Conservation (phyloP, 73 alveolate species). For the Paramecium caudatum region DNA sequence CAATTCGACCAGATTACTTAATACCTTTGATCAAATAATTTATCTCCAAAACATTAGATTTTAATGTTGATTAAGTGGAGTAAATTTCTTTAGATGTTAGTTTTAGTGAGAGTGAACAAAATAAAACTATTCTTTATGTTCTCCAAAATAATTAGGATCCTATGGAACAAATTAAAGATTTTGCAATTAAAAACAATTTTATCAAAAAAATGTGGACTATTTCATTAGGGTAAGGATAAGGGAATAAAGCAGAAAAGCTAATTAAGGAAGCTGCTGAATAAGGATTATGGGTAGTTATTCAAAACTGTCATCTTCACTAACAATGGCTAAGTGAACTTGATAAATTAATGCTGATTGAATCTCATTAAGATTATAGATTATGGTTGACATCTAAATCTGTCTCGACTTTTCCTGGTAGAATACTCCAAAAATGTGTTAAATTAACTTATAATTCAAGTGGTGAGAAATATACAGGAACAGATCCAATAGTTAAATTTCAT, state of each 20-base stretch:
- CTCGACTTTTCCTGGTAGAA: conserved; percentile 47
- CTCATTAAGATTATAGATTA: conserved; percentile 68
- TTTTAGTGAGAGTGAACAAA: not conserved
- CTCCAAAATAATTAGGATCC: conserved; percentile 99
- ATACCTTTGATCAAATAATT: not conserved
- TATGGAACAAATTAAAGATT: conserved; percentile 95
- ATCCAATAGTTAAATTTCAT: not conserved
- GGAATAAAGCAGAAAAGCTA: conserved; percentile 67
- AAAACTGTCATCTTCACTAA: conserved; percentile 98
- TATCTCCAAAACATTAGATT: not conserved
- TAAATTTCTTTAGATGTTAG: not conserved
- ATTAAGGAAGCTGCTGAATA: conserved; percentile 71
- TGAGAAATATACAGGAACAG: not conserved
- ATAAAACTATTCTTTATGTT: conserved; percentile 94
- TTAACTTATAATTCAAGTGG: conserved; percentile 28
- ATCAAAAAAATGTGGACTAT: conserved; percentile 57
- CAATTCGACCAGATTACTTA: conserved; percentile 33
- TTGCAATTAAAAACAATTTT: conserved; percentile 87
- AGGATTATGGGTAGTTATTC: conserved; percentile 98
- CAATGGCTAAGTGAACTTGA: conserved; percentile 99
- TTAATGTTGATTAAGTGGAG: not conserved
- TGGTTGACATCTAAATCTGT: conserved; percentile 74
- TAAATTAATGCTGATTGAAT: conserved; percentile 71
- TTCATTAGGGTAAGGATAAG: conserved; percentile 73
- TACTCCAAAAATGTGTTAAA: conserved; percentile 10